Conservation (phyloP, 2,329 filamentous ascomycete species). For the Fusarium brachygibbosum region DNA sequence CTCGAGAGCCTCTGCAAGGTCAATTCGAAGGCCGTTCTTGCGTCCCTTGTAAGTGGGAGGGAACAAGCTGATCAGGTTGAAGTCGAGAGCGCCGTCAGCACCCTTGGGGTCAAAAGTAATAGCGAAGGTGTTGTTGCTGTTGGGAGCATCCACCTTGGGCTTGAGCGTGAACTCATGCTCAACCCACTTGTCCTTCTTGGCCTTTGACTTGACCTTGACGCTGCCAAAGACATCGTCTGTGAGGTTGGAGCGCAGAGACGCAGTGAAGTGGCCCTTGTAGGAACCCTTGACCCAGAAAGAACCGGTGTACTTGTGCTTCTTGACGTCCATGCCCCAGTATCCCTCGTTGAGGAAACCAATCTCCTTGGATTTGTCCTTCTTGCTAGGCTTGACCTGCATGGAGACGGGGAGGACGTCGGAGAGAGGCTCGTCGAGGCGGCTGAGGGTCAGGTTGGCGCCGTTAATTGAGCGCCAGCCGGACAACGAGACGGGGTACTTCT, state of each 20-base stretch:
- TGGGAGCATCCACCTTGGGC: conserved; percentile 62
- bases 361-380: conserved; percentile 45
- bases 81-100: conserved; percentile 62
- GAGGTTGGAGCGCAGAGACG: conserved; percentile 60
- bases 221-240: conserved; percentile 61
- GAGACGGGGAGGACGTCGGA: conserved; percentile 67
- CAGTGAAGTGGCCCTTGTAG: conserved; percentile 63
- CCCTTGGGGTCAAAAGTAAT: conserved; percentile 65
- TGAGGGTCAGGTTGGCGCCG: conserved; percentile 61
- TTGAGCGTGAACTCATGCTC: conserved; percentile 64
- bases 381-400: conserved; percentile 59
- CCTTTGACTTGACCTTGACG: conserved; percentile 61
- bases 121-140: conserved; percentile 68
- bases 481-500: conserved; percentile 58
- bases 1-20: conserved; percentile 67
- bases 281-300: conserved; percentile 67
- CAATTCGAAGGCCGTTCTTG: conserved; percentile 69
- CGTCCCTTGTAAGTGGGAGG: conserved; percentile 71
- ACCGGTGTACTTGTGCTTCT: conserved; percentile 61
- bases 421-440: conserved; percentile 62
- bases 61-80: conserved; percentile 71
- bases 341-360: conserved; percentile 67
- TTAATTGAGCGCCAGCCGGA: conserved; percentile 62
- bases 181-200: conserved; percentile 61
- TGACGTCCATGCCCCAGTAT: conserved; percentile 70